phyloP scores from a whole-genome alignment of 345 rosid species.

The Boechera divaricarpa region DNA sequence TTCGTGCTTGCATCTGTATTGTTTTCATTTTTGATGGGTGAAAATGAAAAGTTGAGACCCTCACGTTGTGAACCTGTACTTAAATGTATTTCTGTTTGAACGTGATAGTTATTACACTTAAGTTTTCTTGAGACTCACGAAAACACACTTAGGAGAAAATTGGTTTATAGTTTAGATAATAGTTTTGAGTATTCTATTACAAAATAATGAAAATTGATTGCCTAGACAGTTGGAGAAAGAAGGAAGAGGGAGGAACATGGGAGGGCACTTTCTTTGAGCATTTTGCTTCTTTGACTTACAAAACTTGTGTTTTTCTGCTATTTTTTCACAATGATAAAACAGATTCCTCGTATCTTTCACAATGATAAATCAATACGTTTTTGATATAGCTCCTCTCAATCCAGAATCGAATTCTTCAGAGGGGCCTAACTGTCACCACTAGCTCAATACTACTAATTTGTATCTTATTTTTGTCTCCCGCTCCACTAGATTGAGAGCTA shows the following conservation, averaged over 20 bases:
- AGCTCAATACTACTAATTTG: background rate
- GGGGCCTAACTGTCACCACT: background rate
- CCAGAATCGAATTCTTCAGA: background rate
- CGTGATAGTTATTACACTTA: constrained; percentile 30
- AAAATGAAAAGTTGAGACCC: constrained; percentile 46
- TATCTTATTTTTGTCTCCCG: background rate
- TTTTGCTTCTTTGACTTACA: constrained; percentile 40
- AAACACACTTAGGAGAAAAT: background rate
- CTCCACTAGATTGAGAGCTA: background rate
- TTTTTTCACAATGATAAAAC: background rate
- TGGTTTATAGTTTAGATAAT: constrained; percentile 1
- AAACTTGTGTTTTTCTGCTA: constrained; percentile 12
- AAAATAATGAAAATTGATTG: constrained; percentile 21
- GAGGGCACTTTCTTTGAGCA: constrained; percentile 44
- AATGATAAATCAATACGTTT: no score
- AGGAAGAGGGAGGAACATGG: constrained; percentile 45
- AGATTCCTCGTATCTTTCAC: background rate
- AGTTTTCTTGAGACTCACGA: constrained; percentile 10
- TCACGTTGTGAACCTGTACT: constrained; percentile 42
- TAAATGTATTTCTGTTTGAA: constrained; percentile 30
- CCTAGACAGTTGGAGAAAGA: constrained; percentile 20
- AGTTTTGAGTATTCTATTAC: background rate
- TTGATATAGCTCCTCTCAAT: background rate
- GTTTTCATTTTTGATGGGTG: constrained; percentile 19
- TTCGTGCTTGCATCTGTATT: constrained; percentile 45